Conservation (phyloP, 768 basidiomycete species). For the Trametes elegans region DNA sequence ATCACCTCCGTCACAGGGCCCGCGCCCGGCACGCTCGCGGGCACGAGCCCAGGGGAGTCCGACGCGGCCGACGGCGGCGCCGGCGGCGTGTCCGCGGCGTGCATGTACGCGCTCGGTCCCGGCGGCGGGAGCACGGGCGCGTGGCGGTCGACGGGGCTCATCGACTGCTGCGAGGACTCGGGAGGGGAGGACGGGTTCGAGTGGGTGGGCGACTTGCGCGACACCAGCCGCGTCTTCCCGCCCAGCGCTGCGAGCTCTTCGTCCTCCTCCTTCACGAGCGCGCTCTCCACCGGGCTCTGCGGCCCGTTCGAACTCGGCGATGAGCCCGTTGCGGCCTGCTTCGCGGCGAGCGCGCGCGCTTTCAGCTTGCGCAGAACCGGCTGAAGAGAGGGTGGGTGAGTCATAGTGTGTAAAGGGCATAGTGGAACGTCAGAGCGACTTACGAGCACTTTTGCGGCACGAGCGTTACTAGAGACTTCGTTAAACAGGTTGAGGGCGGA, state of each 20-base stretch:
- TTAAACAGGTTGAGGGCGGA: conserved; percentile 57
- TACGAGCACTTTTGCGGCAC: conserved; percentile 60
- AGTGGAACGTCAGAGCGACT: conserved; percentile 23
- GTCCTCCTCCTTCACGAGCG: conserved; percentile 52
- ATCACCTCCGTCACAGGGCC: too few relatives aligned
- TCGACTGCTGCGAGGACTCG: conserved; percentile 12
- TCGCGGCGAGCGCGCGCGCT: conserved; percentile 41
- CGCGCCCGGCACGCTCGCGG: not conserved
- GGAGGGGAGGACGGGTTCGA: conserved; percentile 25
- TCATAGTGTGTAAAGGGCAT: not conserved
- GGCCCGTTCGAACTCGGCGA: conserved; percentile 26
- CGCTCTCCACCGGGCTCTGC: conserved; percentile 28
- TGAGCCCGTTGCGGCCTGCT: conserved; percentile 2
- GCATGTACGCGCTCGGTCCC: not conserved
- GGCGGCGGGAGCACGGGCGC: too few relatives aligned
- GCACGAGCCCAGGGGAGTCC: not conserved
- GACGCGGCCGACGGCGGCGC: not conserved
- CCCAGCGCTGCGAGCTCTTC: conserved; percentile 62
- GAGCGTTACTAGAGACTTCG: conserved; percentile 44
- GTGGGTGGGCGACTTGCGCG: conserved; percentile 48
- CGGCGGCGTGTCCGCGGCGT: not conserved
- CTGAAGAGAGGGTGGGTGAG: conserved; percentile 32
- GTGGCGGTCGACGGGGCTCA: conserved; percentile 14
- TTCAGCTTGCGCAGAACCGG: conserved; percentile 60
- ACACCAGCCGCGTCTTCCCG: conserved; percentile 61